Percentiles rank a stretch among this genome's conserved stretches.
These are phyloP conservation scores for Pseudocercospora fijiensis DNA, from an alignment of 2,329 filamentous ascomycete species.

Conservation along the genomic window DNA sequence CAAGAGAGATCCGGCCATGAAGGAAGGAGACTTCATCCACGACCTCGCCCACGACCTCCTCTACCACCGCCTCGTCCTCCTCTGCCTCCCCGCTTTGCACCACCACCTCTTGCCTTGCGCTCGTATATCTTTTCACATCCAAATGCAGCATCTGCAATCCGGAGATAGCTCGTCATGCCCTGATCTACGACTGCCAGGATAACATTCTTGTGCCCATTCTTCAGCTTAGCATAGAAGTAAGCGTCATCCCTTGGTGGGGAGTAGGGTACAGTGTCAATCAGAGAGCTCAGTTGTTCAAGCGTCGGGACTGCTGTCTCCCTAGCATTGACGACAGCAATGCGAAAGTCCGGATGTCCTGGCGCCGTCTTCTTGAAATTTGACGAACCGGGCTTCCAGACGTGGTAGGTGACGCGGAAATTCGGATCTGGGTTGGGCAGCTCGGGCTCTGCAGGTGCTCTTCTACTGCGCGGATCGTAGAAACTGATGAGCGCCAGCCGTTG, in stretches of 20 bases:
- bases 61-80: conserved; percentile 37
- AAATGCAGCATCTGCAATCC: conserved; percentile 78
- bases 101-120: conserved; percentile 47
- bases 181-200: conserved; percentile 86
- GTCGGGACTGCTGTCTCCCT: conserved; percentile 70
- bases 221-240: conserved; percentile 71
- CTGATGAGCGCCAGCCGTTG: conserved; percentile 71
- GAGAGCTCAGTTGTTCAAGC: conserved; percentile 65
- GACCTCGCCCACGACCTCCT: conserved; percentile 41
- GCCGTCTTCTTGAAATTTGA: conserved; percentile 73
- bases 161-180: conserved; percentile 83
- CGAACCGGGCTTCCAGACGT: conserved; percentile 73
- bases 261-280: conserved; percentile 73
- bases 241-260: conserved; percentile 54
- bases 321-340: conserved; percentile 77
- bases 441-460: conserved; percentile 31
- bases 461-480: conserved; percentile 60
- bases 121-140: conserved; percentile 67
- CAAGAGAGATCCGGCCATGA: not conserved
- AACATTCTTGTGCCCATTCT: conserved; percentile 80
- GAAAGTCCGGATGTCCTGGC: conserved; percentile 77
- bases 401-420: conserved; percentile 72
- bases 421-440: conserved; percentile 32
- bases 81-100: conserved; percentile 39
- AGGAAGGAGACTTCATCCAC: conserved; percentile 9